phyloP scores from a whole-genome alignment of 78 protist genomes.

The Dictyostelium purpureum region DNA sequence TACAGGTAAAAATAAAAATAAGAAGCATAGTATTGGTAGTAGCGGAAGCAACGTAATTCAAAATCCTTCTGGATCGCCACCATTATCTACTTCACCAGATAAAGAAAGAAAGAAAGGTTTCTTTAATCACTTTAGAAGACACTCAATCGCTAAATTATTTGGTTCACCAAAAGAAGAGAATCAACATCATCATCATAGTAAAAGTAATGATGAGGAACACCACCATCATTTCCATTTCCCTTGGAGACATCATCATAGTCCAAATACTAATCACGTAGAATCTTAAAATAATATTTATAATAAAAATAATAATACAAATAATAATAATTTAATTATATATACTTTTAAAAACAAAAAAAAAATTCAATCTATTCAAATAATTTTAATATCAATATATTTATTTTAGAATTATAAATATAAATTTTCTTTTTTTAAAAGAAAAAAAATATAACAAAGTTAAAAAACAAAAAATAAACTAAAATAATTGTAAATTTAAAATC shows the following conservation, averaged over 20 bases:
- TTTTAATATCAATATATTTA: too few species aligned
- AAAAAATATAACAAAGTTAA: too few species aligned
- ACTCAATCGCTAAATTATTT: conserved; percentile 47
- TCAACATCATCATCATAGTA: not conserved
- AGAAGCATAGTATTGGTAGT: not conserved
- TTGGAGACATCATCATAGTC: conserved; percentile 48
- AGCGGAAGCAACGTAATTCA: too few species aligned
- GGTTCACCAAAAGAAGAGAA: conserved; percentile 13
- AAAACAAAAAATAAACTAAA: too few species aligned
- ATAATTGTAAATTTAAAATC: too few species aligned
- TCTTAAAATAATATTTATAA: too few species aligned
- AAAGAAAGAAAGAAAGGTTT: conserved; percentile 31
- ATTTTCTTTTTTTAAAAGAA: too few species aligned
- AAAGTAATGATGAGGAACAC: not conserved
- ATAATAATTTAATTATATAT: not conserved
- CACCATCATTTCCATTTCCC: conserved; percentile 71
- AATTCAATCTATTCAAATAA: too few species aligned
- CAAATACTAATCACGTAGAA: conserved; percentile 10
- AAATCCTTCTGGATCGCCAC: not conserved
- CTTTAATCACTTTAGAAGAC: conserved; percentile 64
- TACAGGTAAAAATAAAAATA: not conserved
- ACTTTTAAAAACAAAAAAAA: too few species aligned
- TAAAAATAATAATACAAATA: not conserved
- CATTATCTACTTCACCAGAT: conserved; percentile 27
- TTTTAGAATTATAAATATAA: too few species aligned